phyloP scores from a whole-genome alignment of 2,329 filamentous ascomycete genomes.

The Fonsecaea erecta region DNA sequence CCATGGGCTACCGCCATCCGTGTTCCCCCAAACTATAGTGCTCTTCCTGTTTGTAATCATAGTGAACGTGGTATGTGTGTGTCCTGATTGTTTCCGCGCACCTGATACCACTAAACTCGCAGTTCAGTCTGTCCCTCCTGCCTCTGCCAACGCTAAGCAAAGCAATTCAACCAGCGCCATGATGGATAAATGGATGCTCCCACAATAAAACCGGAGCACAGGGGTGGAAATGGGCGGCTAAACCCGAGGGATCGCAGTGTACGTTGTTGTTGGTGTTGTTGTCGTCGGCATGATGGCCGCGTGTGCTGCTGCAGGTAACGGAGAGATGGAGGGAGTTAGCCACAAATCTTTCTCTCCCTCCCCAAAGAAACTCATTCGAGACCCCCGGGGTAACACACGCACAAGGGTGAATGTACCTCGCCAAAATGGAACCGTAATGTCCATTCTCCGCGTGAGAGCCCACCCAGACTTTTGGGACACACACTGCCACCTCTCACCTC shows the following conservation, averaged over 20 bases:
- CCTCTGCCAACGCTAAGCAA: background rate
- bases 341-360: background rate
- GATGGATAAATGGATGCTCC: background rate
- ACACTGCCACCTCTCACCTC: background rate
- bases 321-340: too few relatives aligned
- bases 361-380: background rate
- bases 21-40: too few relatives aligned
- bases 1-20: background rate
- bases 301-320: background rate
- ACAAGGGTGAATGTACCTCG: slow-evolving; percentile 9
- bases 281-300: background rate
- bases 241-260: background rate
- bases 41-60: background rate
- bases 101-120: too few relatives aligned
- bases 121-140: background rate
- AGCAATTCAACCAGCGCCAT: background rate
- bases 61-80: background rate
- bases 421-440: slow-evolving; percentile 7
- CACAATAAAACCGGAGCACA: background rate
- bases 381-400: background rate
- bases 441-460: background rate
- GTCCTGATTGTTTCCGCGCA: background rate
- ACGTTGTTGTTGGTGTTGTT: background rate
- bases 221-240: background rate
- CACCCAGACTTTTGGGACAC: slow-evolving; percentile 1